phyloP scores from a whole-genome alignment of 371 early-diverging fungal species.

The Coemansia sp. region DNA sequence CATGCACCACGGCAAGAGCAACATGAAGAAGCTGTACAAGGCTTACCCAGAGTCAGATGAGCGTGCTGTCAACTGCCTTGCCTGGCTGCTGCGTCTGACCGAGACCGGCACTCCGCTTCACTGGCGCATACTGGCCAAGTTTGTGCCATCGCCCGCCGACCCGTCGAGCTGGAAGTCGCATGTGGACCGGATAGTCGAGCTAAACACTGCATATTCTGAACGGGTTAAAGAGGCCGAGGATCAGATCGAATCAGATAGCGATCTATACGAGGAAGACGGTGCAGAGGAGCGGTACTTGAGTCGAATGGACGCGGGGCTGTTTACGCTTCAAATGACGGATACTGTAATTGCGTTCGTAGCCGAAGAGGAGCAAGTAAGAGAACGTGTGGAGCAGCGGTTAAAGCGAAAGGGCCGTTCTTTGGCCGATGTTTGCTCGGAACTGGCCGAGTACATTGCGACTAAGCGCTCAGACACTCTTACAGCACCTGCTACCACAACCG shows the following conservation, averaged over 20 bases:
- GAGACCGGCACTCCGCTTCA: slow-evolving; percentile 61
- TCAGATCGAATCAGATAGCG: slow-evolving; percentile 46
- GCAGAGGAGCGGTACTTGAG: slow-evolving; percentile 59
- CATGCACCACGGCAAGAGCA: slow-evolving; percentile 71
- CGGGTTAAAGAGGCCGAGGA: slow-evolving; percentile 58
- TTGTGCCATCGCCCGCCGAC: slow-evolving; percentile 61
- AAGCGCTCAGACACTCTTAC: slow-evolving; percentile 14
- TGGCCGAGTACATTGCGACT: slow-evolving; percentile 24
- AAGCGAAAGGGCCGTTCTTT: slow-evolving; percentile 24
- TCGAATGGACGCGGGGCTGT: slow-evolving; percentile 78
- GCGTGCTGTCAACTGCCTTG: slow-evolving; percentile 77
- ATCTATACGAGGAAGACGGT: slow-evolving; percentile 56
- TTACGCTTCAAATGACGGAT: slow-evolving; percentile 76
- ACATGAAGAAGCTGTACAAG: slow-evolving; percentile 66
- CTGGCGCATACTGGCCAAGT: slow-evolving; percentile 77
- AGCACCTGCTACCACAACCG: not conserved
- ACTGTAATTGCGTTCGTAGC: slow-evolving; percentile 63
- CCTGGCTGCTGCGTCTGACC: slow-evolving; percentile 62
- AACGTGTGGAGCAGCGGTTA: slow-evolving; percentile 28
- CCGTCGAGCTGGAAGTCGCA: slow-evolving; percentile 63
- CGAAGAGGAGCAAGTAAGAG: slow-evolving; percentile 47
- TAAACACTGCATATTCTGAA: slow-evolving; percentile 66
- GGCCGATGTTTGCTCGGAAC: slow-evolving; percentile 21
- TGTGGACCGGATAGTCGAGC: slow-evolving; percentile 71
- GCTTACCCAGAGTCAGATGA: slow-evolving; percentile 70